Evolutionary conservation across 2,329 filamentous ascomycete species (phyloP).

Genomic region (Cercospora sp.): DNA sequence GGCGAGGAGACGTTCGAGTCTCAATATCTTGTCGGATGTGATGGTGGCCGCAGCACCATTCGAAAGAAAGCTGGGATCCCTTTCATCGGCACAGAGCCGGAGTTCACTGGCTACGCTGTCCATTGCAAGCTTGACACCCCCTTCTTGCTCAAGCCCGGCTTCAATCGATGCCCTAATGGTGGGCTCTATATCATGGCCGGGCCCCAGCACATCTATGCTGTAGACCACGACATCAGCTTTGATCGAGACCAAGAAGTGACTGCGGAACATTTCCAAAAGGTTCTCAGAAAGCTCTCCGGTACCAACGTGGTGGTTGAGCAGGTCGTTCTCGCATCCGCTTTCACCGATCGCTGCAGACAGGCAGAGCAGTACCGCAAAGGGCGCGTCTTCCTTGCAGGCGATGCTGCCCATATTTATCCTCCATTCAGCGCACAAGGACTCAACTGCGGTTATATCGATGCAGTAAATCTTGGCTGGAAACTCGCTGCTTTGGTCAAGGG

Average conservation of each 20-base stretch:
- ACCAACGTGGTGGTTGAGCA: background rate
- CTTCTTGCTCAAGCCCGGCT: background rate
- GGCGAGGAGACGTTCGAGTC: background rate
- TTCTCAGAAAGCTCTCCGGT: background rate
- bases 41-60: conserved; percentile 14
- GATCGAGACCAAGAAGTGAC: background rate
- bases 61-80: conserved; percentile 14
- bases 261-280: background rate
- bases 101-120: conserved; percentile 12
- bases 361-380: conserved; percentile 3
- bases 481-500: conserved; percentile 8
- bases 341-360: background rate
- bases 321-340: background rate
- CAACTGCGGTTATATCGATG: conserved; percentile 43
- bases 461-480: conserved; percentile 41
- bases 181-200: background rate
- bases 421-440: conserved; percentile 44
- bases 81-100: conserved; percentile 19
- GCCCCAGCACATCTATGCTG: background rate
- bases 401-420: conserved; percentile 41
- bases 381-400: conserved; percentile 37
- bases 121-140: background rate
- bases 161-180: background rate
- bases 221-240: background rate
- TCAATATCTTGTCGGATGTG: conserved; percentile 9